These are phyloP conservation scores for Capronia americana DNA, from an alignment of 2,329 filamentous ascomycete species.

Conservation along the genomic window DNA sequence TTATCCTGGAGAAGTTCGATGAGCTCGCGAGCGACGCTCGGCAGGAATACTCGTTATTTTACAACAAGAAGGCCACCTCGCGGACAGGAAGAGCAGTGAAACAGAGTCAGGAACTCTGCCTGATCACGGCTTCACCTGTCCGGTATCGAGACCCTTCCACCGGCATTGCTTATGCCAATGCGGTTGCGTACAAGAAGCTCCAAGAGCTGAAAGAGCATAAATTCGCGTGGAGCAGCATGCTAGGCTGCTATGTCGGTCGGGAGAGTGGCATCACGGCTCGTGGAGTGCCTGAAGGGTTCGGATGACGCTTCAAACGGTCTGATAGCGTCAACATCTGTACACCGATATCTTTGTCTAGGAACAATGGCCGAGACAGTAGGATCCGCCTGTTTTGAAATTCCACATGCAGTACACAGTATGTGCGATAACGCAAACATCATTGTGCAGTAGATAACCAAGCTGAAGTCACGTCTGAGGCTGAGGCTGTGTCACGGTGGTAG, in stretches of 20 bases:
- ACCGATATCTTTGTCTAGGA: not conserved
- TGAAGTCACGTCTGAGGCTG: not conserved
- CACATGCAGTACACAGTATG: not conserved
- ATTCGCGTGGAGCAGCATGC: conserved; percentile 79
- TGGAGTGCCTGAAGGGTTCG: conserved; percentile 77
- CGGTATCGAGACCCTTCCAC: conserved; percentile 86
- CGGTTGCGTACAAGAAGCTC: conserved; percentile 68
- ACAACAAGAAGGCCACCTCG: conserved; percentile 57
- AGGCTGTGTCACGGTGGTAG: conserved; percentile 3
- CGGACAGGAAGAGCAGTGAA: conserved; percentile 56
- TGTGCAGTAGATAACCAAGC: not conserved
- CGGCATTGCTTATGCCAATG: conserved; percentile 79
- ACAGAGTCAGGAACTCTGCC: conserved; percentile 66
- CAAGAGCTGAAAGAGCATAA: conserved; percentile 80
- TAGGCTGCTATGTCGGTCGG: conserved; percentile 82
- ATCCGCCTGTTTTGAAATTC: not conserved
- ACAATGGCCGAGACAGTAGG: not conserved
- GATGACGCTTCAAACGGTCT: conserved; percentile 47
- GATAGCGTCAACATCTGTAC: not conserved
- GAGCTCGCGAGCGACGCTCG: conserved; percentile 61
- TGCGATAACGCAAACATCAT: not conserved
- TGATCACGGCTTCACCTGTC: conserved; percentile 81
- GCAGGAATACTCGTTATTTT: conserved; percentile 61
- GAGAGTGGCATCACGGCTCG: conserved; percentile 59
- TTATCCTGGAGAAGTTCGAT: conserved; percentile 66